phyloP scores from a whole-genome alignment of 257 asterid species.

The Ajuga chamaepitys region DNA sequence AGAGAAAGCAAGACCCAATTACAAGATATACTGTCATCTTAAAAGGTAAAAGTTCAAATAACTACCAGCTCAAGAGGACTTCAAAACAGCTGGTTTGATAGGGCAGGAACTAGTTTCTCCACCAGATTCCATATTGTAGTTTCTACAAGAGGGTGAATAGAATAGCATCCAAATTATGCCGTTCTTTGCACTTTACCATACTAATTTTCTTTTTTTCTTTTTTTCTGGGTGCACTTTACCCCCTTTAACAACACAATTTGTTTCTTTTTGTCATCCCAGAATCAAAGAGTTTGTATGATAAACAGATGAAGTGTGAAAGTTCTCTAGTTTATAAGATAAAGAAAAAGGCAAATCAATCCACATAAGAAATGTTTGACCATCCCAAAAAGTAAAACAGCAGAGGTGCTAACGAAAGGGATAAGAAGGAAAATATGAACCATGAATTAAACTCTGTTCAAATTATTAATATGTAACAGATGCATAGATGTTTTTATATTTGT shows the following conservation, averaged over 20 bases:
- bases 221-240: too few relatives aligned
- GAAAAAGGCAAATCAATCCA: not conserved
- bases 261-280: too few relatives aligned
- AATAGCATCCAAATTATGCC: too few relatives aligned
- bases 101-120: not conserved
- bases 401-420: not conserved
- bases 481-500: not conserved
- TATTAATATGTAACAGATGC: not conserved
- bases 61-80: not conserved
- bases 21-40: not conserved
- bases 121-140: not conserved
- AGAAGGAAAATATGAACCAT: not conserved
- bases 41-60: not conserved
- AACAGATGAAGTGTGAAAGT: too few relatives aligned
- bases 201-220: too few relatives aligned
- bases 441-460: not conserved
- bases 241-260: too few relatives aligned
- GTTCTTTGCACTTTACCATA: too few relatives aligned
- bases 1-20: not conserved
- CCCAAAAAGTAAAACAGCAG: not conserved
- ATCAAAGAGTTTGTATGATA: too few relatives aligned
- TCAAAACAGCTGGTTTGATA: not conserved
- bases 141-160: too few relatives aligned
- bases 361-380: not conserved
- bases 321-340: too few relatives aligned